Conservation (phyloP, 257 asterid species). For the Oldenlandia corymbosa region DNA sequence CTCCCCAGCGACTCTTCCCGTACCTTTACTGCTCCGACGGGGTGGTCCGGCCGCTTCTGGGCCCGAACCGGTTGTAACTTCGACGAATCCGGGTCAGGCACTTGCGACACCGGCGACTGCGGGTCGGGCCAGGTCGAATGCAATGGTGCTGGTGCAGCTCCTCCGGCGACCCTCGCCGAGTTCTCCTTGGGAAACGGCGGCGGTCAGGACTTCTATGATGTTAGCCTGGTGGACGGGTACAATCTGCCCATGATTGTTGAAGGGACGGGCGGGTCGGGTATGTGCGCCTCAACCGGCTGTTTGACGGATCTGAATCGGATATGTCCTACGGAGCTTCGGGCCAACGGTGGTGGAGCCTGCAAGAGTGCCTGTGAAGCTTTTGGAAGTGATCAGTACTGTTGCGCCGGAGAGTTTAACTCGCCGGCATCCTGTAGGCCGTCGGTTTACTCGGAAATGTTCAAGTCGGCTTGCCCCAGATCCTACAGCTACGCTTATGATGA, state of each 20-base stretch:
- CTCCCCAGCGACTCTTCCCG: constrained; percentile 62
- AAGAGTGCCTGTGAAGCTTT: constrained; percentile 95
- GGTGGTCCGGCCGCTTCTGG: constrained; percentile 98
- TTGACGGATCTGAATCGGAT: constrained; percentile 84
- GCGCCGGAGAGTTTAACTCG: constrained; percentile 81
- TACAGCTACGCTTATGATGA: constrained; percentile 96
- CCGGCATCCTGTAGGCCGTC: constrained; percentile 83
- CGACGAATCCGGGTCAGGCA: constrained; percentile 49
- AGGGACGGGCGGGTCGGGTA: constrained; percentile 77
- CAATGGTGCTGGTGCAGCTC: constrained; percentile 85
- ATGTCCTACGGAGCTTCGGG: constrained; percentile 80
- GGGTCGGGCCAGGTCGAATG: constrained; percentile 79
- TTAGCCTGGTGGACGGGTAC: constrained; percentile 94
- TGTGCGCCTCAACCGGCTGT: constrained; percentile 93
- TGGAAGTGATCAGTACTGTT: constrained; percentile 72
- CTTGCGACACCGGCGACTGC: constrained; percentile 77
- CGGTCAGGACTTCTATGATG: constrained; percentile 77
- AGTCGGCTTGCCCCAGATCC: constrained; percentile 76
- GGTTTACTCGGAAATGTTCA: constrained; percentile 74
- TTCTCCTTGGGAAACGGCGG: constrained; percentile 70
- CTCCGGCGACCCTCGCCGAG: constrained; percentile 95
- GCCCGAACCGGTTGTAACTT: constrained; percentile 76
- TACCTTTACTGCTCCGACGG: constrained; percentile 64
- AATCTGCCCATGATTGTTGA: constrained; percentile 77
- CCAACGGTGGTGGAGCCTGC: constrained; percentile 64